A percentile compares a stretch with the other conserved stretches of the same genome.
These are phyloP conservation scores for Wickerhamiella sergipiensis DNA, from an alignment of 805 yeast species.

Conservation along the genomic window DNA sequence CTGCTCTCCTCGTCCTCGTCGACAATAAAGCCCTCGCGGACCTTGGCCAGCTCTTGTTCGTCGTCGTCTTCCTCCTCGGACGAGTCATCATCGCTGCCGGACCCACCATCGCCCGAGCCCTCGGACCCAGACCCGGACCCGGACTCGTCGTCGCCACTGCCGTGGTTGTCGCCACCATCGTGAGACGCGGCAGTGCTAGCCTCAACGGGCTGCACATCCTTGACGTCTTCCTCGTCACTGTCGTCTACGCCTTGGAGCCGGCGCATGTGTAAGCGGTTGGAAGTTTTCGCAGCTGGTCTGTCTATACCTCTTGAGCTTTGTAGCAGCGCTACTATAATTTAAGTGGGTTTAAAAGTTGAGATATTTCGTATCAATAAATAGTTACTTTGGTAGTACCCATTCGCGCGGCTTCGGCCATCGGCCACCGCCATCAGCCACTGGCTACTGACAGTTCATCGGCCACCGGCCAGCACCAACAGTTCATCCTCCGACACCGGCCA, in stretches of 20 bases:
- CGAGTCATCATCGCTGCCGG: slow-evolving; percentile 50
- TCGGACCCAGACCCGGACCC: slow-evolving; percentile 30
- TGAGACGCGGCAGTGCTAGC: not conserved
- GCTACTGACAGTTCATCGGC: too few relatives aligned
- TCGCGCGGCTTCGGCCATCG: too few relatives aligned
- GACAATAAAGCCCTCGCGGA: slow-evolving; percentile 86
- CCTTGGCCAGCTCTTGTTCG: slow-evolving; percentile 72
- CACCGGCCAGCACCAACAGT: too few relatives aligned
- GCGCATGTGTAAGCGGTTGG: slow-evolving; percentile 4
- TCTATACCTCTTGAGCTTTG: not conserved
- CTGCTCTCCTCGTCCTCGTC: slow-evolving; percentile 72
- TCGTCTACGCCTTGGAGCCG: slow-evolving; percentile 14
- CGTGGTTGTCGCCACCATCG: not conserved
- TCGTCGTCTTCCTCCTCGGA: slow-evolving; percentile 90
- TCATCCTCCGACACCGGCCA: too few relatives aligned
- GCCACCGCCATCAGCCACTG: too few relatives aligned
- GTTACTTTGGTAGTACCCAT: too few relatives aligned
- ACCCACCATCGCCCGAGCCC: slow-evolving; percentile 33
- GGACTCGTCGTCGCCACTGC: slow-evolving; percentile 13
- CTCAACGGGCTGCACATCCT: not conserved
- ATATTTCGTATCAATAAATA: too few relatives aligned
- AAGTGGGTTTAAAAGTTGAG: too few relatives aligned
- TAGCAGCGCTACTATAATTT: too few relatives aligned
- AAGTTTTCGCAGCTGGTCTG: not conserved
- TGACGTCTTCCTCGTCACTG: slow-evolving; percentile 14